These are phyloP conservation scores for Sparassis latifolia DNA, from an alignment of 1,284 basidiomycete genomes.

Conservation along the genomic window DNA sequence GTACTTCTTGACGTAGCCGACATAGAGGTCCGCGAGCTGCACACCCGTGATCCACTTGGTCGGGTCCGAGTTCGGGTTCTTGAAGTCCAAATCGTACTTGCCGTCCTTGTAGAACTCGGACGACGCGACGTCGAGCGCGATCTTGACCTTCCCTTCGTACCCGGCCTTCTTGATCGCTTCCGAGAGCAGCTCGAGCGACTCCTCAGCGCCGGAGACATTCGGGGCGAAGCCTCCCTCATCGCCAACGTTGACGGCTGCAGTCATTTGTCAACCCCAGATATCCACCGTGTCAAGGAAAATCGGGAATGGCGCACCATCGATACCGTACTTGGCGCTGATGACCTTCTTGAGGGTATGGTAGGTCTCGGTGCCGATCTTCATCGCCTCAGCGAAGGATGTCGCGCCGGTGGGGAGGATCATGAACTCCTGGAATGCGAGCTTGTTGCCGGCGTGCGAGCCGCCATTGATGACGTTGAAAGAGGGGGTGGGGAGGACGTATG, in stretches of 20 bases:
- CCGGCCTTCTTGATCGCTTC: slow-evolving; percentile 98
- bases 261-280: background rate
- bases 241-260: slow-evolving; percentile 93
- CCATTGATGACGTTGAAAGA: slow-evolving; percentile 99
- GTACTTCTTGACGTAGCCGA: slow-evolving; percentile 84
- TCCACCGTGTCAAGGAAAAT: background rate
- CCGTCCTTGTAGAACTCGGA: slow-evolving; percentile 99
- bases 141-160: slow-evolving; percentile 98
- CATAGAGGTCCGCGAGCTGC: slow-evolving; percentile 93
- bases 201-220: slow-evolving; percentile 95
- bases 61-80: slow-evolving; percentile 98
- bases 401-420: slow-evolving; percentile 98
- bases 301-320: slow-evolving; percentile 65
- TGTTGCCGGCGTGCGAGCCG: slow-evolving; percentile 99
- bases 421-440: slow-evolving; percentile 99
- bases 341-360: slow-evolving; percentile 99
- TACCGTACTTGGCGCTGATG: slow-evolving; percentile 98
- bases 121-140: slow-evolving; percentile 97
- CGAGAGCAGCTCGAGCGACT: slow-evolving; percentile 92
- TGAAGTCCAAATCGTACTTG: slow-evolving; percentile 99
- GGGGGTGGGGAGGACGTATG: slow-evolving; percentile 87
- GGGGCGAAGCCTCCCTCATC: slow-evolving; percentile 99
- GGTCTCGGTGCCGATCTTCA: slow-evolving; percentile 98
- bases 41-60: slow-evolving; percentile 93
- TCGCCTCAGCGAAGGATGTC: slow-evolving; percentile 87